phyloP scores from a whole-genome alignment of 2,329 filamentous ascomycete genomes.

The Simplicillium aogashimaense region DNA sequence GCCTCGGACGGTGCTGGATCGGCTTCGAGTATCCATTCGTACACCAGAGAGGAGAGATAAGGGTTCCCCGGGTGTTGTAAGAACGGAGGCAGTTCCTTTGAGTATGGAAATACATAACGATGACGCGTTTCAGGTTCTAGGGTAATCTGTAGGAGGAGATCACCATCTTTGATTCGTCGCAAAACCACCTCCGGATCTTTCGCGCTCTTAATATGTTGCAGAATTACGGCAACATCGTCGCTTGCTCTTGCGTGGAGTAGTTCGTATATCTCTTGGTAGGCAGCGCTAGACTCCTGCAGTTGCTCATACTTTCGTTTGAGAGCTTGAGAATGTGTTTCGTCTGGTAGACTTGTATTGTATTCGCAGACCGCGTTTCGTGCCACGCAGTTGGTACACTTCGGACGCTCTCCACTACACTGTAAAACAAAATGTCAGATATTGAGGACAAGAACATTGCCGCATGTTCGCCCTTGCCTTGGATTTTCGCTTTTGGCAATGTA shows the following conservation, averaged over 20 bases:
- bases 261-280: no score
- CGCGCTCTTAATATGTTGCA: conserved; percentile 18
- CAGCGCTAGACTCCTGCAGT: no score
- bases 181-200: conserved; percentile 17
- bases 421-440: no score
- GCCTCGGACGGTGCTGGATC: neutral
- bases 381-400: neutral
- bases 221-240: conserved; percentile 16
- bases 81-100: conserved; percentile 16
- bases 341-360: no score
- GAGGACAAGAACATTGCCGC: no score
- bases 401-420: no score
- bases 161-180: conserved; percentile 20
- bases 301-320: no score
- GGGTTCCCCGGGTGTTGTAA: conserved; percentile 11
- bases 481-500: no score
- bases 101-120: conserved; percentile 24
- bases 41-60: conserved; percentile 13
- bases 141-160: conserved; percentile 22
- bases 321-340: no score
- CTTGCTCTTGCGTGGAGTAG: no score
- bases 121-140: conserved; percentile 20
- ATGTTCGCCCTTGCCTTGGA: no score
- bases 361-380: neutral
- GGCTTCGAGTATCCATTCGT: conserved; percentile 6